Evolutionary conservation across 2,329 filamentous ascomycete species (phyloP), one percentile per base, ranked within the genome.

Genomic region (Pseudogymnoascus sp.): DNA sequence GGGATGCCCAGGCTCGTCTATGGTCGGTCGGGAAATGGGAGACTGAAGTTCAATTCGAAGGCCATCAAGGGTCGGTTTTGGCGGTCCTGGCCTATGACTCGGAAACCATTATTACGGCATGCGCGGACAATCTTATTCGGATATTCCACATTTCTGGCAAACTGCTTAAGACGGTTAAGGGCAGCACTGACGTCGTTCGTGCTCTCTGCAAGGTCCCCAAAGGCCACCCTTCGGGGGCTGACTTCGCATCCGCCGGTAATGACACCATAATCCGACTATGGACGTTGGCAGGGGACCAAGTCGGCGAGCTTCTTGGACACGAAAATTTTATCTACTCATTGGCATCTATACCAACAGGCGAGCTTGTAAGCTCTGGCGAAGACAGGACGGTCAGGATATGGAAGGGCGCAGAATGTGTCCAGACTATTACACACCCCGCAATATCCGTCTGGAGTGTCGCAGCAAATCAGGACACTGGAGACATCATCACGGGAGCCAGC

Each of bases 381-480:
- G 95, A 99, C 76, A 85, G 95, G n/a, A 97, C 95, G 0, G 85
- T 96, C 36, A 85, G 91, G 61, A 80, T 99, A 73, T 99, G 96
- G 95, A 88, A 84, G 69, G 90, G 89, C 50, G 84, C 80, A 12
- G 82, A 92, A 63, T 97, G 93, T 73, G 78, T 96, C 53, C 95
- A 99, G 75, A 97, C 93, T 40, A 97, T 99, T 67, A 97, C 93
- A 1, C 92, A 97, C 71, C 95, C 95, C 10, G 95, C 95, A 8
- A 96, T 97, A 63, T 97, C 93, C 0, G 93, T 99, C 4, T 99
- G 95, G 95, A 82, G 86, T 12, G 91, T 99, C 16, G 90, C 92
- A n/a, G 89, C 85, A 10, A 95, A 90, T 71, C 73, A 82, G 0
- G 86, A 91, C 66, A 96, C 85, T 59, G 93, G 95, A 21, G 96